Percentiles rank a stretch among this genome's conserved stretches.
phyloP scores from a whole-genome alignment of 2,329 filamentous ascomycete genomes.

The Myriosclerotinia curreyana region DNA sequence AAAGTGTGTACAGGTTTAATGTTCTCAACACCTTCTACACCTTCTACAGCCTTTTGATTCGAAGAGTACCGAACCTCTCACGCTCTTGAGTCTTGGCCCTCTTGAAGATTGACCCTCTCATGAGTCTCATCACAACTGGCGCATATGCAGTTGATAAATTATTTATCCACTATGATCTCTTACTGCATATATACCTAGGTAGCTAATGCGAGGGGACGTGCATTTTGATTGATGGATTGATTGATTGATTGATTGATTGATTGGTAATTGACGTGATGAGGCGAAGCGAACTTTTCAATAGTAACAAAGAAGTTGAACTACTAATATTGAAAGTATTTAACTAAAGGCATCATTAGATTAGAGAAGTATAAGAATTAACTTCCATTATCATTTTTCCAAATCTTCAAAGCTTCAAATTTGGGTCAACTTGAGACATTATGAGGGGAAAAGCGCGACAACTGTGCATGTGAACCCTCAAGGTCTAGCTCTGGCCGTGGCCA shows the following conservation, averaged over 20 bases:
- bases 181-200: constrained; percentile 9
- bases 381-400: background rate
- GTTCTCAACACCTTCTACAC: background rate
- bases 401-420: background rate
- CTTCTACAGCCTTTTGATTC: constrained; percentile 8
- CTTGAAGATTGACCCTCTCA: constrained; percentile 4
- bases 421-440: background rate
- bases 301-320: background rate
- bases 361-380: background rate
- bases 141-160: constrained; percentile 9
- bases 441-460: background rate
- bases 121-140: background rate
- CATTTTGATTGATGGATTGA: background rate
- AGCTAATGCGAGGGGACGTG: constrained; percentile 1
- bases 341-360: background rate
- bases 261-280: background rate
- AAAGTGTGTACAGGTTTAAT: background rate
- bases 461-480: constrained; percentile 4
- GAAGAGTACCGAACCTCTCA: constrained; percentile 6
- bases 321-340: background rate
- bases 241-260: background rate
- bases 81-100: background rate
- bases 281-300: constrained; percentile 7
- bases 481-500: constrained; percentile 6
- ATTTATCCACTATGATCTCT: constrained; percentile 5